A percentile compares a stretch with the other conserved stretches of the same genome.
Conservation (phyloP, 2,329 filamentous ascomycete genomes). For the Phyllosticta citribraziliensis region DNA sequence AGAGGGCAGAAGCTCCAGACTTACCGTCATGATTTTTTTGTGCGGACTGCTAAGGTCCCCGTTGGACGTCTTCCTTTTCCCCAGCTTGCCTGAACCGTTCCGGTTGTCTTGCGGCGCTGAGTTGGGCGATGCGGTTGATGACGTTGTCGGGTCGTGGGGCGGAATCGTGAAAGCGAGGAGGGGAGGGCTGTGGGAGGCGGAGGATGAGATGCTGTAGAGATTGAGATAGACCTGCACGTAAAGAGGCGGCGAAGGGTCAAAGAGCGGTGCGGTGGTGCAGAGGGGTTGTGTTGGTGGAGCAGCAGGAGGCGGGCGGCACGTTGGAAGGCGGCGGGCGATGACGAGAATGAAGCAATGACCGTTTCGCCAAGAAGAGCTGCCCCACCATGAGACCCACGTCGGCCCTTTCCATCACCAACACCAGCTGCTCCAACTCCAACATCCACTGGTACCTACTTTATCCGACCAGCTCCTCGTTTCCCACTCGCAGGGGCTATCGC, state of each 20-base stretch:
- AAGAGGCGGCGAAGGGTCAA: not conserved
- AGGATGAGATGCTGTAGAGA: not conserved
- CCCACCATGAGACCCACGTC: not conserved
- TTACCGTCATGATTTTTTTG: constrained; percentile 33
- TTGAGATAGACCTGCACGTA: not conserved
- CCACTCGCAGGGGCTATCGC: too few species aligned
- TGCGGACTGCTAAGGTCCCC: constrained; percentile 29
- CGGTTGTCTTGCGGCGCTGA: constrained; percentile 8
- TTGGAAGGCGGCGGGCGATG: constrained; percentile 6
- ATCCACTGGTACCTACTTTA: not conserved
- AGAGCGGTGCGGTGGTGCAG: not conserved
- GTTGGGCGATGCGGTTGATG: constrained; percentile 8
- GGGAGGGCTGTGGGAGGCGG: not conserved
- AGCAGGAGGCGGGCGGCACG: not conserved
- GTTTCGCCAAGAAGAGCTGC: not conserved
- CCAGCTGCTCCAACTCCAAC: not conserved
- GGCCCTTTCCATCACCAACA: not conserved
- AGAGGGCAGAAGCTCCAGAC: constrained; percentile 6
- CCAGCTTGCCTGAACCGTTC: constrained; percentile 25
- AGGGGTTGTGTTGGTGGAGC: not conserved
- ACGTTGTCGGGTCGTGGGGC: constrained; percentile 9
- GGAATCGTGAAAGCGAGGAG: constrained; percentile 5
- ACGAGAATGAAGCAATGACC: constrained; percentile 7
- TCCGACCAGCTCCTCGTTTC: too few species aligned
- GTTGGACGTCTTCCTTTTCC: constrained; percentile 30